phyloP scores from a whole-genome alignment of 2,329 filamentous ascomycete genomes.

The Exophiala mesophila region DNA sequence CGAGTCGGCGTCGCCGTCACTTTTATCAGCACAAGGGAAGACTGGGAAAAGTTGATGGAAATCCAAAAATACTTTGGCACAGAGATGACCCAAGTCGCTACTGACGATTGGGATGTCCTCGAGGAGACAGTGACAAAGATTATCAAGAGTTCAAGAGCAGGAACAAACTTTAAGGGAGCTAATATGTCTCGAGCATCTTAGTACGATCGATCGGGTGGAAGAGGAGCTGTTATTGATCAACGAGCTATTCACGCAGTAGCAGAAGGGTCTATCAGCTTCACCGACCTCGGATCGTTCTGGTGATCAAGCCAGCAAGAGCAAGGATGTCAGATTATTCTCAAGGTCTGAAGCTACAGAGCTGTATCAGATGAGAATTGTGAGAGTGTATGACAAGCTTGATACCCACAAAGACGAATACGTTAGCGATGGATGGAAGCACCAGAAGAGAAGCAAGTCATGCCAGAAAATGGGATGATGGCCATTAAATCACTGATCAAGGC shows the following conservation, averaged over 20 bases:
- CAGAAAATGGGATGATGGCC: no score
- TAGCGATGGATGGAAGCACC: background rate
- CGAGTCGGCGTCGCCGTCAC: conserved; percentile 94
- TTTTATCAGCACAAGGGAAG: conserved; percentile 82
- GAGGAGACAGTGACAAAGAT: conserved; percentile 77
- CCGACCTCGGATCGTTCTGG: no score
- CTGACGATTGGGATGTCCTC: conserved; percentile 84
- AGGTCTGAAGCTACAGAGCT: no score
- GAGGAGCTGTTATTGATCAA: no score
- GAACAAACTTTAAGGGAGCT: conserved; percentile 33
- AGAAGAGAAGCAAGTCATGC: conserved; percentile 2
- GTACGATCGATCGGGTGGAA: no score
- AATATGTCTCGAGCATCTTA: conserved; percentile 4
- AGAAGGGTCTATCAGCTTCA: no score
- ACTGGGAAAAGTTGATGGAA: conserved; percentile 71
- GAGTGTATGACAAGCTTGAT: conserved; percentile 6
- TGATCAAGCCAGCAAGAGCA: background rate
- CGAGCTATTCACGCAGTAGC: no score
- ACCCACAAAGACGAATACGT: conserved; percentile 5
- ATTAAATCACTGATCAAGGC: no score
- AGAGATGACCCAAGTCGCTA: conserved; percentile 73
- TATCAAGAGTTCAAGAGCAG: conserved; percentile 57
- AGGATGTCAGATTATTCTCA: no score
- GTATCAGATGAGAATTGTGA: no score
- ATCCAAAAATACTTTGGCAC: conserved; percentile 79